phyloP scores from a whole-genome alignment of 331 rosid genomes.

The Phaseolus coccineus region DNA sequence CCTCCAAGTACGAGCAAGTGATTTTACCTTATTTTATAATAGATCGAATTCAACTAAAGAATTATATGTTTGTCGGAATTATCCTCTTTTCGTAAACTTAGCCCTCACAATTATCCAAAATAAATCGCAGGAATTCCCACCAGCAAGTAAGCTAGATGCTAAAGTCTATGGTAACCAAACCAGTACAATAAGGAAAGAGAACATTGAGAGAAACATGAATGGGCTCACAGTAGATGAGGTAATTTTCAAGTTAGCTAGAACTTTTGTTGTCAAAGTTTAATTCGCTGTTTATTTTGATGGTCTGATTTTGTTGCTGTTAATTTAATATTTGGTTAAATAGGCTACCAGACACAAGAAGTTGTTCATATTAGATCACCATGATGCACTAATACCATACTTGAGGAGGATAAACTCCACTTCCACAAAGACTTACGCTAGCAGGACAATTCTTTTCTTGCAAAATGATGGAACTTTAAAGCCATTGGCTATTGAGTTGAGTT shows the following conservation, averaged over 20 bases:
- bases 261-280: conserved; percentile 1
- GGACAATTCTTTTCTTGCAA: conserved; percentile 70
- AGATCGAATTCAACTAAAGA: not conserved
- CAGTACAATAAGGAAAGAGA: conserved; percentile 60
- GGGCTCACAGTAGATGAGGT: conserved; percentile 66
- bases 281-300: not conserved
- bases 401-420: conserved; percentile 73
- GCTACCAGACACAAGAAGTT: conserved; percentile 61
- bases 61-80: not conserved
- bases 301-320: not conserved
- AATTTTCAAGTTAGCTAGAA: conserved; percentile 19
- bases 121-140: conserved; percentile 71
- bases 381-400: conserved; percentile 68
- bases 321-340: conserved; percentile 50
- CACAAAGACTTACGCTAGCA: conserved; percentile 67
- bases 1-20: conserved; percentile 58
- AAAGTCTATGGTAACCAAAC: conserved; percentile 70
- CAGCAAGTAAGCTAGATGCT: conserved; percentile 68
- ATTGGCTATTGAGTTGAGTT: conserved; percentile 75
- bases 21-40: conserved; percentile 15
- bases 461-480: conserved; percentile 79
- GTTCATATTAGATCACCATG: conserved; percentile 78
- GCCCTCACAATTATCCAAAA: conserved; percentile 12
- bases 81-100: not conserved
- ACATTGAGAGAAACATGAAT: conserved; percentile 55